Base-by-base conservation (phyloP, 257 asterid species). In the Solanum chilense region DNA sequence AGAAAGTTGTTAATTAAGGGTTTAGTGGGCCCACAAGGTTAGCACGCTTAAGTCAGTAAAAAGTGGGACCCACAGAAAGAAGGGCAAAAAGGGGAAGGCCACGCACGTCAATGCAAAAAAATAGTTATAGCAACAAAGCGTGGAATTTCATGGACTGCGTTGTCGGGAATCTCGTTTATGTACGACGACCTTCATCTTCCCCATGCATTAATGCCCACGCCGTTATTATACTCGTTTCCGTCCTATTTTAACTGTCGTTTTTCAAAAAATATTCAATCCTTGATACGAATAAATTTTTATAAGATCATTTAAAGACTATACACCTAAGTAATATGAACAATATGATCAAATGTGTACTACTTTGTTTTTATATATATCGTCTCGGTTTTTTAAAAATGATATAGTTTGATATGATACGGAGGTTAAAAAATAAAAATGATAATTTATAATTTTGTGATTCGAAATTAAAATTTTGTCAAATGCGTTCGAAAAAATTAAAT, bases 141-240 rank as follows among this genome's bases (percentile, higher is more conserved):
- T 93, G 95, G 95, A 93, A 92, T 92, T 93, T 89, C 71, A 92
- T 93, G 93, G 90, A 89, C 87, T 86, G 85, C 92, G 21, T 66
- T 85, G 90, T 90, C 88, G 88, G 90, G 89, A 49, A 90, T 66
- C 86, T 90, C 89, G 41, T 42, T 77, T 84, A n/a, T n/a, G 45
- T 31, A 47, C 41, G 71, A 68, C 68, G 77, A 81, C 44, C 78
- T 74, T 83, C 83, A 23, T 29, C 85, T 35, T 77, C 44, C 49
- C 44, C 83, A 70, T 76, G 88, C 70, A 82, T n/a, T 31, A 25
- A 71, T 18, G 9, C 62, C 66, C 75, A 29, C 75, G 56, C 69
- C 41, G 56, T 16, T 74, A 23, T 25, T 80, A 44, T 52, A 2
- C n/a, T 37, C 39, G 7, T 37, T 37, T 37, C 1, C 7, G 39